Evolutionary conservation across 176 grass and related monocot species (phyloP), one percentile per base, ranked within the genome.

Genomic region (Luzula sylvatica): DNA sequence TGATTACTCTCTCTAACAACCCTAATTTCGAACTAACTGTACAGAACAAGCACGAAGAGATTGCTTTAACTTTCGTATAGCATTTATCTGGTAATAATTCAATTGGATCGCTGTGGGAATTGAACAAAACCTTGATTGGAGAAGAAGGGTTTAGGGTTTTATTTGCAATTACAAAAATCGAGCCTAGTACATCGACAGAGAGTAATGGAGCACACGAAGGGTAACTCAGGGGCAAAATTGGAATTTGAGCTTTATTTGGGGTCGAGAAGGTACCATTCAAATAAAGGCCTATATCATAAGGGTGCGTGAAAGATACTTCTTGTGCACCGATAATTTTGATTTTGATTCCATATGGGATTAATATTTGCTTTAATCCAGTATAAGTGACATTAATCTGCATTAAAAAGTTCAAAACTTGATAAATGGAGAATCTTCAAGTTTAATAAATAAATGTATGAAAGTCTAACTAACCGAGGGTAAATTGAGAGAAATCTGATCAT

Each of bases 221-320:
- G 55, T 76, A 73, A 40, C 78, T 75, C 12, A 61, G 67, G 29
- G 72, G 58, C 72, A 66, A 74, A 68, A 83, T 70, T 49, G 26
- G 60, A 8, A 52, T 68, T 58, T 67, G 50, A 53, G 70, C 42
- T 27, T 68, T 61, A 7, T 43, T 58, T 23, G 50, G 60, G 47
- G 68, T 9, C 18, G 77, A 18, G 29, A 90, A 75, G 61, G 70
- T 98, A 66, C 92, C 85, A 52, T 98, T 80, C 65, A 68, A 30
- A 35, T 65, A 72, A 52, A 98, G 78, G 20, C 85, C 92, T 69
- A 98, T 98, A 67, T 78, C 80, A 72, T 76, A 74, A 68, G 92
- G 81, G 49, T 90, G 84, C 19, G 58, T 44, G 23, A 98, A 44
- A 6, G 48, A 77, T 61, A 87, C 45, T 67, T 73, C 73, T 60